Conservation (phyloP, 1,139 yeast genomes). For the Candida sp. region DNA sequence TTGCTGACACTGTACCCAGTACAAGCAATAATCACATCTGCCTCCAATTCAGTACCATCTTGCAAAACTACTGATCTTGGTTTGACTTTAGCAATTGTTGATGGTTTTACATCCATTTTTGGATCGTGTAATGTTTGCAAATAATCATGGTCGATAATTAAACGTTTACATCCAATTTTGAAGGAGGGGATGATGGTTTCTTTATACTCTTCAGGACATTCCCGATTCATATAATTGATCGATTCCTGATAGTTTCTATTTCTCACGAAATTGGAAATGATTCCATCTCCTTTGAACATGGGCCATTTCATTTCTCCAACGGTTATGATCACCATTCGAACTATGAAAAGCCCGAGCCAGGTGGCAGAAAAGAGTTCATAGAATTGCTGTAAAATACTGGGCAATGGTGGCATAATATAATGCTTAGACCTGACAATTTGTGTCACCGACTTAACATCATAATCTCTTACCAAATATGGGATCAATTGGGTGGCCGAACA, state of each 20-base stretch:
- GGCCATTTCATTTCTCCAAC: conserved; percentile 35
- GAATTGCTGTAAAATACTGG: conserved; percentile 15
- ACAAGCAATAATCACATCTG: conserved; percentile 44
- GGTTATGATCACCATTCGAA: conserved; percentile 24
- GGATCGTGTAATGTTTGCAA: conserved; percentile 31
- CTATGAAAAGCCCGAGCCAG: conserved; percentile 22
- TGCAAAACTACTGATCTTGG: conserved; percentile 27
- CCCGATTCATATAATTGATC: conserved; percentile 23
- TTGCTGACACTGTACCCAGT: conserved; percentile 34
- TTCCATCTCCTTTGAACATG: conserved; percentile 29
- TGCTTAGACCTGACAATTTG: conserved; percentile 38
- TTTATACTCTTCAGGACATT: conserved; percentile 32
- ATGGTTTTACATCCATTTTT: conserved; percentile 22
- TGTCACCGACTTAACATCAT: conserved; percentile 24
- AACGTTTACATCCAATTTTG: conserved; percentile 43
- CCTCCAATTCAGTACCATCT: conserved; percentile 25
- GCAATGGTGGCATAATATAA: conserved; percentile 39
- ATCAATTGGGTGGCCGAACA: conserved; percentile 44
- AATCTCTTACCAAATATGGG: conserved; percentile 29
- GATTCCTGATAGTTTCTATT: conserved; percentile 18
- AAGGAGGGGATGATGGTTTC: conserved; percentile 33
- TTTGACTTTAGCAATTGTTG: conserved; percentile 23
- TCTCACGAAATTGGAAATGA: conserved; percentile 23
- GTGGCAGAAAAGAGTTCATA: conserved; percentile 24
- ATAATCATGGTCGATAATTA: conserved; percentile 37